Conservation (phyloP, 805 yeast species). For the Kluyveromyces wickerhamii region DNA sequence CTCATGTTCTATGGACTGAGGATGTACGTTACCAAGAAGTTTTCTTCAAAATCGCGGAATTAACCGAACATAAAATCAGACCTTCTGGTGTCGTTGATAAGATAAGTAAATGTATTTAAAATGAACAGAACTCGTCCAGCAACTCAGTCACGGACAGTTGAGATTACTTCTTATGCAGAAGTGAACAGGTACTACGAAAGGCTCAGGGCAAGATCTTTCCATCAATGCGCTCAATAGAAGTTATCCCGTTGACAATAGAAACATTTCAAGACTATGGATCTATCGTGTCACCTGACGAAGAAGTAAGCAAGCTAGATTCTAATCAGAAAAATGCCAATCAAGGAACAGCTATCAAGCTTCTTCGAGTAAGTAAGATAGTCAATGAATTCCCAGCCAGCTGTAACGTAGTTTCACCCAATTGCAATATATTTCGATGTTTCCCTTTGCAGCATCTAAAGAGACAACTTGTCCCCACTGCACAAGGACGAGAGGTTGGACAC, state of each 20-base stretch:
- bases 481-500: constrained; percentile 28
- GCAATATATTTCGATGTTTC: constrained; percentile 78
- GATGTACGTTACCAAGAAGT: no score
- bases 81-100: no score
- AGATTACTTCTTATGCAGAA: no score
- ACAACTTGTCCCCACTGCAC: background rate
- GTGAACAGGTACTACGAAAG: no score
- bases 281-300: constrained; percentile 71
- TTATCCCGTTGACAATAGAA: constrained; percentile 57
- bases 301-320: constrained; percentile 32
- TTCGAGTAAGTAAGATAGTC: constrained; percentile 59
- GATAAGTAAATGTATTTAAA: no score
- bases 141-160: no score
- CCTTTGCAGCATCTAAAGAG: constrained; percentile 58
- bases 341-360: constrained; percentile 84
- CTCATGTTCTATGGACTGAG: no score
- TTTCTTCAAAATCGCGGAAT: no score
- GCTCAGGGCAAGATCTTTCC: no score
- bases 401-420: constrained; percentile 50
- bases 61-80: no score
- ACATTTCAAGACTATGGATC: constrained; percentile 65
- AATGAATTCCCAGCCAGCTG: constrained; percentile 44
- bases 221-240: constrained; percentile 28
- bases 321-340: constrained; percentile 61
- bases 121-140: no score